Base-by-base conservation (phyloP, 176 grass and related monocot genomes). In the Hyparrhenia diplandra region DNA sequence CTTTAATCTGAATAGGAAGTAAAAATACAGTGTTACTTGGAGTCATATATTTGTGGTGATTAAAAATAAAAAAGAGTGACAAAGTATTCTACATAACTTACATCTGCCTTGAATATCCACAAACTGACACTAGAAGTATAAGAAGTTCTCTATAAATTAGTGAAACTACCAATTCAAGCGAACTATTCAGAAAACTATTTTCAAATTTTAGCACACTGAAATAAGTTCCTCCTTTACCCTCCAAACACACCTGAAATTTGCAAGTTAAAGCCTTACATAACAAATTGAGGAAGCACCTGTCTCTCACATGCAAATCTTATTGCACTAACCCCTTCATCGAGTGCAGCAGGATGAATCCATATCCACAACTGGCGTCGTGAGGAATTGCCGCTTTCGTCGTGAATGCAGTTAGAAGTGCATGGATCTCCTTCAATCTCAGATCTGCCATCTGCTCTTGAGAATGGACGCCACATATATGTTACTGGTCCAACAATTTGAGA, bases 321-420 rank as follows among this genome's bases (percentile, higher is more conserved):
- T 73, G 79, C 74, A 75, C 83, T 14, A 80, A 88, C 69, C 30
- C 88, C 95, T 65, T 94, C 88, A 37, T 87, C 42, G 67, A 91
- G 89, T 28, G 84, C 84, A 87, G 88, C 79, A 73, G 95, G 83
- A 83, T 98, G 92, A 76, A 98, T 87, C 92, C 95, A 98, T 87
- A 97, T 93, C 94, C 90, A 97, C 77, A 97, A 80, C 57, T 93
- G 75, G 4, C 90, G 85, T 41, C 20, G 63, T 28, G 67, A 82
- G 49, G 40, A 82, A 70, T 23, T 64, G 25, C n/a, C 8, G 8
- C 76, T 75, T 80, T 71, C 49, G 46, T 64, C 52, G 59, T 75
- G 74, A 52, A 41, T 64, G 28, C 31, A 82, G 49, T 81, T 74
- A 62, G 28, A 65, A 70, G 73, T 42, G 24, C 80, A 74, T 13